Evolutionary conservation across 1,284 basidiomycete genomes (phyloP).

Genomic region (Ganoderma meredithae): DNA sequence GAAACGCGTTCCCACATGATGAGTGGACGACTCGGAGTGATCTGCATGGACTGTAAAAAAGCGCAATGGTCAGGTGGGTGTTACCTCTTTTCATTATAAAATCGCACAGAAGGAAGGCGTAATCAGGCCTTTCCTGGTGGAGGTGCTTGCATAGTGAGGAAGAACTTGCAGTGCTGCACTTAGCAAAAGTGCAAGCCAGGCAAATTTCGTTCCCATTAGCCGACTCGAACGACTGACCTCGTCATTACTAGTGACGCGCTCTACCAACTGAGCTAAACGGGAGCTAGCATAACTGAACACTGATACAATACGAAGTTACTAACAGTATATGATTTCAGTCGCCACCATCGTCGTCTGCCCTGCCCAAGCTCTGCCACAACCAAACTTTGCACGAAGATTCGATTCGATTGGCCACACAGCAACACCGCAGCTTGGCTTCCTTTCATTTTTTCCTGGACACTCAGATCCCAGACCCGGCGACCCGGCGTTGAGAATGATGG

Average conservation of each 20-base stretch:
- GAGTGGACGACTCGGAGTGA: not conserved
- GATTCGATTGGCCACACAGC: not conserved
- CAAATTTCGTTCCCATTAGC: conserved; percentile 5
- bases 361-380: conserved; percentile 3
- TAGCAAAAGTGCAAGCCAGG: no score
- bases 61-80: not conserved
- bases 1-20: conserved; percentile 1
- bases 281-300: conserved; percentile 11
- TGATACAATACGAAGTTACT: not conserved
- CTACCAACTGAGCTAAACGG: conserved; percentile 63
- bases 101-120: not conserved
- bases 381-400: not conserved
- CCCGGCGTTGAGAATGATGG: not conserved
- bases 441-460: not conserved
- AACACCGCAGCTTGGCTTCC: not conserved
- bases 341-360: not conserved
- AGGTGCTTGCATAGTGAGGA: no score
- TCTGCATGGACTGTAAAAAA: not conserved
- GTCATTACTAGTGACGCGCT: conserved; percentile 60
- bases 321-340: no score
- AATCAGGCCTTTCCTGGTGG: not conserved
- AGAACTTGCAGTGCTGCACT: no score
- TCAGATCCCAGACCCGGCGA: not conserved
- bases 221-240: conserved; percentile 19
- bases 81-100: not conserved